Conservation (phyloP, 257 asterid genomes). For the Solanum pimpinellifolium region DNA sequence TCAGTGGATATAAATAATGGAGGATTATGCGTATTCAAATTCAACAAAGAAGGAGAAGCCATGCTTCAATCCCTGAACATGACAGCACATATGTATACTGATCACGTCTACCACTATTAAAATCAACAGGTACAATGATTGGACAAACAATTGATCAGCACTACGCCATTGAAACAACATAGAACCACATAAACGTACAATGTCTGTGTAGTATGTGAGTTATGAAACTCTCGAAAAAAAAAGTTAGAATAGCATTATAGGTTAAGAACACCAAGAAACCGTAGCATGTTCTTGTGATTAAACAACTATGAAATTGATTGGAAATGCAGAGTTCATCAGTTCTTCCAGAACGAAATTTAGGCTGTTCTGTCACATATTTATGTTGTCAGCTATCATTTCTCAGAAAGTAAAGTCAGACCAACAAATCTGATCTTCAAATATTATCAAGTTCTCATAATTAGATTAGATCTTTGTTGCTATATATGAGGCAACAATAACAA, state of each 20-base stretch:
- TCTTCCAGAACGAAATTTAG: neutral
- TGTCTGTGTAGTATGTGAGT: neutral
- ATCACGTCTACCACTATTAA: conserved; percentile 49
- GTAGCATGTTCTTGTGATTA: neutral
- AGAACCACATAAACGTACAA: neutral
- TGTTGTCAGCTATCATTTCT: neutral
- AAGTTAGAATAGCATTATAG: neutral
- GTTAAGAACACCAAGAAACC: neutral
- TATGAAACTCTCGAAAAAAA: neutral
- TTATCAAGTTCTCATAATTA: neutral
- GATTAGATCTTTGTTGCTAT: neutral
- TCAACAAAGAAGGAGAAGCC: conserved; percentile 53
- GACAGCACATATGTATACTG: conserved; percentile 83
- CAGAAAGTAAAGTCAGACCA: neutral
- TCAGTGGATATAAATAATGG: conserved; percentile 62
- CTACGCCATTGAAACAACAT: neutral
- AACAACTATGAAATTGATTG: neutral
- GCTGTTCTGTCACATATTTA: neutral
- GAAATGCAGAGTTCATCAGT: neutral
- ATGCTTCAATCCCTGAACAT: conserved; percentile 59
- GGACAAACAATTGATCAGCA: neutral
- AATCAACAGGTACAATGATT: neutral
- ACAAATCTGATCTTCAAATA: neutral
- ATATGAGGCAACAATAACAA: neutral
- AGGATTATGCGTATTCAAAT: conserved; percentile 53